Conservation (phyloP, 2,329 filamentous ascomycete species). For the Ceratocystis cacaofunesta region DNA sequence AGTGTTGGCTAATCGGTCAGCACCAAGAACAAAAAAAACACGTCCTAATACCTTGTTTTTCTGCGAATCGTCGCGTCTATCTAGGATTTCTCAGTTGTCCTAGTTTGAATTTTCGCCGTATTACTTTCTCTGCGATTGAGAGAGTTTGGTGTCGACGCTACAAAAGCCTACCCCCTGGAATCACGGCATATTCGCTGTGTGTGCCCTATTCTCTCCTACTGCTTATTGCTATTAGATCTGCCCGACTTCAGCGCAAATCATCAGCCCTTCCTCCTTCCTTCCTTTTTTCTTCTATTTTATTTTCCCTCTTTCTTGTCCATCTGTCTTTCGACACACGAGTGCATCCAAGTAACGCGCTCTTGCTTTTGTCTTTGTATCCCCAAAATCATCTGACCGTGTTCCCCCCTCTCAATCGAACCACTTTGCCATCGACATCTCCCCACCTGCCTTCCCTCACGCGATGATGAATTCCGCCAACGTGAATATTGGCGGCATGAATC, state of each 20-base stretch:
- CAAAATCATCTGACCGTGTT: neutral
- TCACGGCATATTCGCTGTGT: neutral
- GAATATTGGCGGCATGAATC: constrained; percentile 52
- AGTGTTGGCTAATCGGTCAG: neutral
- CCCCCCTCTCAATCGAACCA: neutral
- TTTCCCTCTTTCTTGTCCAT: neutral
- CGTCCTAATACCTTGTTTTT: neutral
- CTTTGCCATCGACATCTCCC: neutral
- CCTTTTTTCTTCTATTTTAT: neutral
- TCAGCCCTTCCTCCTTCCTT: neutral
- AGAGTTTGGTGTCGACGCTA: neutral
- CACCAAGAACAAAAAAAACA: neutral
- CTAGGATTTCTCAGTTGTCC: neutral
- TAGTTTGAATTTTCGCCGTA: neutral
- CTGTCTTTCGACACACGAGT: neutral
- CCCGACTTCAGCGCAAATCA: neutral
- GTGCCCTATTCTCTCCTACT: neutral
- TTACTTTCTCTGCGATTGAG: neutral
- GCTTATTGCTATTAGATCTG: neutral
- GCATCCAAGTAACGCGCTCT: neutral
- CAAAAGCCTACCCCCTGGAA: neutral
- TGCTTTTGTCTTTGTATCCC: neutral
- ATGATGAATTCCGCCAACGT: constrained; percentile 42
- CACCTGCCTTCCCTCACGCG: neutral
- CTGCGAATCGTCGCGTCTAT: neutral